Percentiles rank a stretch among this genome's conserved stretches.
Evolutionary conservation across 176 grass and related monocot species (phyloP).

Genomic region (Oryza brachyantha): DNA sequence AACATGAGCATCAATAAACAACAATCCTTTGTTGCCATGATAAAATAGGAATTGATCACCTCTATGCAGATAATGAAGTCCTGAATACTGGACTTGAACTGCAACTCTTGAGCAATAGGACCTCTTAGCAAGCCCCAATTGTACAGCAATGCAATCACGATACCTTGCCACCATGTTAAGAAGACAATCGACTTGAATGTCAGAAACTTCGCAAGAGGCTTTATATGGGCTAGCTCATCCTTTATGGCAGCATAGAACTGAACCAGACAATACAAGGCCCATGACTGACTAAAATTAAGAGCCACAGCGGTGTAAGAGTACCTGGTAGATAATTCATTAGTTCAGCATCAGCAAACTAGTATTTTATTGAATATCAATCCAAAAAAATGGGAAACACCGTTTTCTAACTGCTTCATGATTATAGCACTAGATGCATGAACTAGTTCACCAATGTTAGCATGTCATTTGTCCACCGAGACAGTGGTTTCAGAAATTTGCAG

Average conservation of each 20-base stretch:
- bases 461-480: background rate
- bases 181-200: conserved; percentile 98
- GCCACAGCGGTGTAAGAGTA: conserved; percentile 87
- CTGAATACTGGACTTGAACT: conserved; percentile 93
- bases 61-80: conserved; percentile 99
- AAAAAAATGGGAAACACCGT: background rate
- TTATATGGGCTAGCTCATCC: conserved; percentile 90
- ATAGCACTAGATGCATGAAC: conserved; percentile 3
- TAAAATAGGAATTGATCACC: conserved; percentile 39
- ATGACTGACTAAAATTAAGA: conserved; percentile 97
- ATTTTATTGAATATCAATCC: background rate
- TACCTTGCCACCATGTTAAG: conserved; percentile 98
- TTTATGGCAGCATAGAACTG: conserved; percentile 94
- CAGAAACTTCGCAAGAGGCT: conserved; percentile 88
- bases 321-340: conserved; percentile 47
- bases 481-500: background rate
- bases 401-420: background rate
- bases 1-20: background rate
- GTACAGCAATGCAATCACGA: conserved; percentile 78
- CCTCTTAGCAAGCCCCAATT: conserved; percentile 76
- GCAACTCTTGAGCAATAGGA: conserved; percentile 75
- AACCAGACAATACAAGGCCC: conserved; percentile 93
- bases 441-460: background rate
- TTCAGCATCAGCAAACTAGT: conserved; percentile 13
- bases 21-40: background rate